Evolutionary conservation across 495 filamentous ascomycete species (phyloP).

Genomic region (Penicillium bialowiezense): DNA sequence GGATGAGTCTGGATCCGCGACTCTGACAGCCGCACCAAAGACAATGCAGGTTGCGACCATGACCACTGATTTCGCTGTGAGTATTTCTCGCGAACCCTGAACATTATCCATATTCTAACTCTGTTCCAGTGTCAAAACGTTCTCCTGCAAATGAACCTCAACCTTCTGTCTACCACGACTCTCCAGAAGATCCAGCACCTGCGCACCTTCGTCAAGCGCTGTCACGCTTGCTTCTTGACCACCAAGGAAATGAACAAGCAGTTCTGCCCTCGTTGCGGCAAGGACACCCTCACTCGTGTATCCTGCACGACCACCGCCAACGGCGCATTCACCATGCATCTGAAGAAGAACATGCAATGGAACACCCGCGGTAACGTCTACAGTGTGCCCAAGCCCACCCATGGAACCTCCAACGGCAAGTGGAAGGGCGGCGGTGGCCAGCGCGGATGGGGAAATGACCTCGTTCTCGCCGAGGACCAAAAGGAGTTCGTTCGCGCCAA

Average conservation of each 20-base stretch:
- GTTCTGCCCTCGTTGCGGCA: conserved; percentile 90
- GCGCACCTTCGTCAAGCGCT: conserved; percentile 84
- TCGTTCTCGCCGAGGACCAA: conserved; percentile 92
- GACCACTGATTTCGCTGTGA: conserved; percentile 90
- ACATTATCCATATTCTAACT: background rate
- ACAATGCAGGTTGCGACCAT: conserved; percentile 80
- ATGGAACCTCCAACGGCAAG: conserved; percentile 76
- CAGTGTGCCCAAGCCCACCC: conserved; percentile 87
- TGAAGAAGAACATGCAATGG: conserved; percentile 96
- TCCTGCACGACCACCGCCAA: conserved; percentile 76
- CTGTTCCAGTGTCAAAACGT: conserved; percentile 72
- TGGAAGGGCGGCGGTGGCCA: conserved; percentile 73
- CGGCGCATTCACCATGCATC: conserved; percentile 80
- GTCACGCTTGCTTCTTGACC: conserved; percentile 88
- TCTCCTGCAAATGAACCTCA: conserved; percentile 87
- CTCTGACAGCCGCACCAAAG: conserved; percentile 51
- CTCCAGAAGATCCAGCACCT: conserved; percentile 74
- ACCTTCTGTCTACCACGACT: conserved; percentile 71
- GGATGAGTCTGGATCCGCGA: conserved; percentile 50
- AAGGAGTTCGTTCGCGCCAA: conserved; percentile 78
- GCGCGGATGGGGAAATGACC: conserved; percentile 74
- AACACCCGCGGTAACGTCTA: conserved; percentile 88
- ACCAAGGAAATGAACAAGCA: conserved; percentile 84
- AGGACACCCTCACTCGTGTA: conserved; percentile 80
- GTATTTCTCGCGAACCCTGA: conserved; percentile 10